Evolutionary conservation across 2,329 filamentous ascomycete species (phyloP), one percentile per base, ranked within the genome.

Genomic region (Pseudogymnoascus sp.): DNA sequence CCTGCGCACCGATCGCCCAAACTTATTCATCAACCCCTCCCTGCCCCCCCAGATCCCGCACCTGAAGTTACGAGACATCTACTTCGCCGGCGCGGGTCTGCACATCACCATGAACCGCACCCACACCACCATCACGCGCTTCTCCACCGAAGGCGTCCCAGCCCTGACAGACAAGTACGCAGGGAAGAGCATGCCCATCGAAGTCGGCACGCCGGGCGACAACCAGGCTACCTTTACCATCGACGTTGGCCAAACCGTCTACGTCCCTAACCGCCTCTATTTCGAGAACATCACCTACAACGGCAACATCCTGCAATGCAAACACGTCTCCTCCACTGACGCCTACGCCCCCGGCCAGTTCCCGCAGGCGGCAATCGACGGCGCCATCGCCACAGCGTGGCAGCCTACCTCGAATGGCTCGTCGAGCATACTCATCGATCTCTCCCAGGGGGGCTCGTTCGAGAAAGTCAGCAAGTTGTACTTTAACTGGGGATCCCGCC

Each of bases 291-390:
- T 78, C 33, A 87, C 86, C 0, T 73, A 82, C 1, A 68, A 76
- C 0, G 80, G 80, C 7, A 89, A 90, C 69, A 76, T 89, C 29
- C 78, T 83, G 0, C 87, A 90, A 74, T 90, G 87, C 71, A 78
- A 76, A 3, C 78, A 83, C 1, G 80, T 81, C 0, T 71, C 70
- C 13, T 83, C 81, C 1, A 70, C 74, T 0, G 71, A 79, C 39
- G 69, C 71, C 1, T 83, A 80, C 68, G 74, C 79, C 27, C 81
- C 85, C 0, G 88, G 87, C 12, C 88, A 90, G 72, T 88, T 90
- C 74, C 86, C 87, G 1, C 77, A 87, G 60, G 79, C 81, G 0
- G 86, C 85, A 2, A 80, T 87, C 59, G 87, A 90, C 67, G 87
- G 87, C 60, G 84, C 85, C 1, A 76, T 82, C 4, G 82, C 81